A percentile compares a stretch with the other conserved stretches of the same genome.
These are phyloP conservation scores for Sporothrix schenckii DNA, from an alignment of 2,329 filamentous ascomycete species.

Conservation along the genomic window DNA sequence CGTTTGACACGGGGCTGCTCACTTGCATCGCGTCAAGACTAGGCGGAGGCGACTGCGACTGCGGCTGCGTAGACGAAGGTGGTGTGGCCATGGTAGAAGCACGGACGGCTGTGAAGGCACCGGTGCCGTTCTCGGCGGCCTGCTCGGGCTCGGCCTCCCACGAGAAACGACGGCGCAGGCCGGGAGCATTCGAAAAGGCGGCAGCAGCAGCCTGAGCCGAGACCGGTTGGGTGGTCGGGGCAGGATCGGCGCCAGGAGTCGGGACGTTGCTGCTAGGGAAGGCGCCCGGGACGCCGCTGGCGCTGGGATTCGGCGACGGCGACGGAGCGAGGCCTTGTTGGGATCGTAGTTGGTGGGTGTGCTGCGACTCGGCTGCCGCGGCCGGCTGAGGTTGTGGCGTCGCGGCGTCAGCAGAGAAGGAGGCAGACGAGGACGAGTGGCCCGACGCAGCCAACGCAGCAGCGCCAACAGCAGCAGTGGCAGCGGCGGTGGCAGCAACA, in stretches of 20 bases:
- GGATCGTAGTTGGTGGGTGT: slow-evolving; percentile 6
- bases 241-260: background rate
- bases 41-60: background rate
- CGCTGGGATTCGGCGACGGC: background rate
- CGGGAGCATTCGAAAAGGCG: background rate
- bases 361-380: background rate
- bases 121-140: background rate
- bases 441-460: slow-evolving; percentile 12
- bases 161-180: slow-evolving; percentile 45
- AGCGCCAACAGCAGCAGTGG: slow-evolving; percentile 1
- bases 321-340: slow-evolving; percentile 5
- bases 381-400: background rate
- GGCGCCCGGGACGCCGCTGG: slow-evolving; percentile 9
- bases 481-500: background rate
- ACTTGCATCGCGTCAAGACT: background rate
- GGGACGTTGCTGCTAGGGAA: background rate
- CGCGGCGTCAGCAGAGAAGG: background rate
- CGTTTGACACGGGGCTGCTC: slow-evolving; percentile 3
- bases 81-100: slow-evolving; percentile 10
- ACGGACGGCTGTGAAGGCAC: background rate
- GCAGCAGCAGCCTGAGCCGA: background rate
- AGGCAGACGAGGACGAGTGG: background rate
- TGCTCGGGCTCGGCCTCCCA: slow-evolving; percentile 48
- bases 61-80: background rate
- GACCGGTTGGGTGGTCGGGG: background rate